These are phyloP conservation scores for Collybiopsis luxurians DNA, from an alignment of 768 basidiomycete genomes.

Conservation along the genomic window DNA sequence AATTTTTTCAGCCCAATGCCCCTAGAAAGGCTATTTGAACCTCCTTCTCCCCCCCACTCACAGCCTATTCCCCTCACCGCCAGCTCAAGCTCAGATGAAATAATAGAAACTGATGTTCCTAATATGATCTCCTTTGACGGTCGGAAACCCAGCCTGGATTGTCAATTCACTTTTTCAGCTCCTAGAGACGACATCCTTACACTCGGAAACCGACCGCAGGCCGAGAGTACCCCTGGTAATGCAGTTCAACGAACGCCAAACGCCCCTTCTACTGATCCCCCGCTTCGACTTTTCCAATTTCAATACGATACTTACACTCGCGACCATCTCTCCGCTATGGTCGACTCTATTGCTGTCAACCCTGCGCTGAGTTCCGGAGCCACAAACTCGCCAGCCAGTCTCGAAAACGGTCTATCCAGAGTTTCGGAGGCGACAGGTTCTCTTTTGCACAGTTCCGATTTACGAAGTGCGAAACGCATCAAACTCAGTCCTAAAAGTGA, in stretches of 20 bases:
- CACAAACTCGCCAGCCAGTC: slow-evolving; percentile 44
- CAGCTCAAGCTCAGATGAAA: slow-evolving; percentile 32
- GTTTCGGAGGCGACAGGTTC: slow-evolving; percentile 42
- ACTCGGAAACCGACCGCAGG: slow-evolving; percentile 42
- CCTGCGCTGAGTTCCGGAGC: slow-evolving; percentile 54
- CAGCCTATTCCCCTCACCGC: slow-evolving; percentile 8
- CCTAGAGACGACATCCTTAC: slow-evolving; percentile 36
- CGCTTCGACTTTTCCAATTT: slow-evolving; percentile 85
- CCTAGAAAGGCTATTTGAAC: slow-evolving; percentile 91
- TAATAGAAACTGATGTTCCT: slow-evolving; percentile 48
- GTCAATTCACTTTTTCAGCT: slow-evolving; percentile 75
- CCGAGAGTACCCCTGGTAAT: slow-evolving; percentile 59
- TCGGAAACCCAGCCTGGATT: slow-evolving; percentile 45
- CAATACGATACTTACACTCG: slow-evolving; percentile 97
- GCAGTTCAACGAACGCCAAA: slow-evolving; percentile 22
- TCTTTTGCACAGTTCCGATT: slow-evolving; percentile 43
- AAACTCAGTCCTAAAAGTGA: slow-evolving; percentile 72
- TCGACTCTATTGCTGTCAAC: slow-evolving; percentile 89
- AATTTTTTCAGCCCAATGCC: slow-evolving; percentile 87
- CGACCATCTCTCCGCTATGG: slow-evolving; percentile 90
- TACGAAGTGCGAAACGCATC: slow-evolving; percentile 78
- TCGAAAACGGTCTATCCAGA: slow-evolving; percentile 41
- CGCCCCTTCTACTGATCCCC: slow-evolving; percentile 57
- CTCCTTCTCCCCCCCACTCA: slow-evolving; percentile 71
- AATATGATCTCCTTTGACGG: slow-evolving; percentile 45